Percentiles rank a stretch among this genome's conserved stretches.
Evolutionary conservation across 768 basidiomycete genomes (phyloP).

Genomic region (Fomitopsis serialis): DNA sequence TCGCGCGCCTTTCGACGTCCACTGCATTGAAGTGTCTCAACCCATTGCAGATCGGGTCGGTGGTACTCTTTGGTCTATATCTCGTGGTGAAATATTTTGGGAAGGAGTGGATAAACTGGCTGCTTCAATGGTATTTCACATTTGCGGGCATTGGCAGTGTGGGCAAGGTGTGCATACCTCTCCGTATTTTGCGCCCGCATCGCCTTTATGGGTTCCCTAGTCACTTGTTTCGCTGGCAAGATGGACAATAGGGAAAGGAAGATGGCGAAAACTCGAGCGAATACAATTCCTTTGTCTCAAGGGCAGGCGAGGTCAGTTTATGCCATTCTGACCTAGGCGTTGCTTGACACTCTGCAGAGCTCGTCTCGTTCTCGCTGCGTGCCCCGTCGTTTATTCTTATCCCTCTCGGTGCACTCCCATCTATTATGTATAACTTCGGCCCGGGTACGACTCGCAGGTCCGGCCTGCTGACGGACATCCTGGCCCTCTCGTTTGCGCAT

Average conservation of each 20-base stretch:
- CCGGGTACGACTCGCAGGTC: conserved; percentile 43
- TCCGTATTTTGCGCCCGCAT: neutral
- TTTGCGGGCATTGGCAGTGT: conserved; percentile 60
- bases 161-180: conserved; percentile 48
- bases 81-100: conserved; percentile 70
- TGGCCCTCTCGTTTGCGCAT: conserved; percentile 72
- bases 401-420: conserved; percentile 59
- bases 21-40: neutral
- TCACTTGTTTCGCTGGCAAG: conserved; percentile 44
- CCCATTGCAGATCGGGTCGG: conserved; percentile 56
- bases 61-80: conserved; percentile 64
- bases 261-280: conserved; percentile 55
- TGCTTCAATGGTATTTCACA: conserved; percentile 74
- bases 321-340: neutral
- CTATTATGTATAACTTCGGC: conserved; percentile 52
- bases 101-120: conserved; percentile 76
- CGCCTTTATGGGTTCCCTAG: neutral
- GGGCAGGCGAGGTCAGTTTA: conserved; percentile 37
- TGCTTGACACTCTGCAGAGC: conserved; percentile 23
- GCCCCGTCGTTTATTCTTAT: conserved; percentile 53
- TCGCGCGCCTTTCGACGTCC: conserved; percentile 6
- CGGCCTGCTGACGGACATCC: conserved; percentile 70
- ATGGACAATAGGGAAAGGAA: conserved; percentile 41
- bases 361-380: conserved; percentile 40
- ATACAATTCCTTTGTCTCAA: conserved; percentile 40